phyloP scores from a whole-genome alignment of 345 rosid genomes.

The Pistacia integerrima region DNA sequence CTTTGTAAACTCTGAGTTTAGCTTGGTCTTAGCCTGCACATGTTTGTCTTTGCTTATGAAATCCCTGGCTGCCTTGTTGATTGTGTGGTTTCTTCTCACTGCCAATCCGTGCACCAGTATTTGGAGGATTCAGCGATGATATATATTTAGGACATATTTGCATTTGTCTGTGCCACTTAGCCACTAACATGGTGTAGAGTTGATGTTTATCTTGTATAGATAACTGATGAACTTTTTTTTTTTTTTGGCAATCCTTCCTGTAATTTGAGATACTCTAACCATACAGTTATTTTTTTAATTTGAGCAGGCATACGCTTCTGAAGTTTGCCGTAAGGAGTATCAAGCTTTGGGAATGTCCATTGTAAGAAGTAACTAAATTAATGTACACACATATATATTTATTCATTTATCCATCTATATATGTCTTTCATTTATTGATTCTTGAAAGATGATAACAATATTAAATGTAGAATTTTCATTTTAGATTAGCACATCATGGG shows the following conservation, averaged over 20 bases:
- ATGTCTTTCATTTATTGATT: neutral
- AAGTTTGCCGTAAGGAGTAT: constrained; percentile 67
- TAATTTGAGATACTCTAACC: neutral
- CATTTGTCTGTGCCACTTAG: neutral
- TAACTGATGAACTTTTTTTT: neutral
- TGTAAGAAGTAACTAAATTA: constrained; percentile 38
- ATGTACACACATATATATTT: too few relatives aligned
- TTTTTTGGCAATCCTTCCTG: neutral
- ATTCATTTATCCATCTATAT: neutral
- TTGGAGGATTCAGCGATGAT: neutral
- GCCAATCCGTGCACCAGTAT: neutral
- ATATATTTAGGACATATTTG: neutral
- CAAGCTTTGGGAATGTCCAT: constrained; percentile 72
- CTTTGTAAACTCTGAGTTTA: neutral
- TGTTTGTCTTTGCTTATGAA: neutral
- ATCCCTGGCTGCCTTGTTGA: neutral
- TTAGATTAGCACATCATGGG: constrained; percentile 81
- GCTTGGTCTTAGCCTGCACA: neutral
- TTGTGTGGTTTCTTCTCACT: neutral
- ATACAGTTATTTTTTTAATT: neutral
- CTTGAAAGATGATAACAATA: neutral
- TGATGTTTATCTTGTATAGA: neutral
- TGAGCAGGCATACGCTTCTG: constrained; percentile 79
- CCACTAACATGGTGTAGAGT: constrained; percentile 2
- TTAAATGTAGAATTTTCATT: constrained; percentile 6